Conservation (phyloP, 23 red algal genomes). For the Cyanidiococcus yangmingshanensis region DNA sequence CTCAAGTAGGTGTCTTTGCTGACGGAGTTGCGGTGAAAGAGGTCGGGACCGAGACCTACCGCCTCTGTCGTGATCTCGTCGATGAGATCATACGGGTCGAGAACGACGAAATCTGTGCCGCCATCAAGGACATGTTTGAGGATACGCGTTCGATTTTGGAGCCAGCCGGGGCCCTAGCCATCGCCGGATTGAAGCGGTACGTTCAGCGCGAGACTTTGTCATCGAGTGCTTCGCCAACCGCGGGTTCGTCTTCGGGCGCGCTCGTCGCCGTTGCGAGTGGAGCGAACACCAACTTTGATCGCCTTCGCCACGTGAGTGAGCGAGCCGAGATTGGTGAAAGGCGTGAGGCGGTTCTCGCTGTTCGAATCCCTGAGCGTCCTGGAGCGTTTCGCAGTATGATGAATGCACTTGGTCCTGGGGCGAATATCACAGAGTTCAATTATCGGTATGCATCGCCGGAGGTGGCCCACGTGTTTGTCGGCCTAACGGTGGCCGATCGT, state of each 20-base stretch:
- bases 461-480: conserved; percentile 85
- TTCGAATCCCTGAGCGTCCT: conserved; percentile 76
- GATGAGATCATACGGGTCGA: conserved; percentile 82
- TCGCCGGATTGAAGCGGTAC: conserved; percentile 74
- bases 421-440: conserved; percentile 96
- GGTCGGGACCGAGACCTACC: conserved; percentile 83
- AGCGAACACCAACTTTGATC: conserved; percentile 96
- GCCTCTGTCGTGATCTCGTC: conserved; percentile 57
- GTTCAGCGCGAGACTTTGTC: conserved; percentile 15
- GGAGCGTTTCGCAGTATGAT: conserved; percentile 72
- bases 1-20: conserved; percentile 67
- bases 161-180: conserved; percentile 78
- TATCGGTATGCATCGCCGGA: conserved; percentile 52
- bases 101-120: conserved; percentile 96
- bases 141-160: conserved; percentile 92
- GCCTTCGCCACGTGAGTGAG: conserved; percentile 75
- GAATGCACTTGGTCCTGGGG: conserved; percentile 38
- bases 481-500: conserved; percentile 34
- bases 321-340: conserved; percentile 87
- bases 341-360: conserved; percentile 84
- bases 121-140: conserved; percentile 98
- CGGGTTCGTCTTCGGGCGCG: not conserved
- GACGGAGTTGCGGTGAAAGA: conserved; percentile 86
- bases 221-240: not conserved
- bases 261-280: conserved; percentile 67